A percentile compares a stretch with the other conserved stretches of the same genome.
Evolutionary conservation across 1,284 basidiomycete genomes (phyloP).

Genomic region (Microbotryum silenes-acaulis): DNA sequence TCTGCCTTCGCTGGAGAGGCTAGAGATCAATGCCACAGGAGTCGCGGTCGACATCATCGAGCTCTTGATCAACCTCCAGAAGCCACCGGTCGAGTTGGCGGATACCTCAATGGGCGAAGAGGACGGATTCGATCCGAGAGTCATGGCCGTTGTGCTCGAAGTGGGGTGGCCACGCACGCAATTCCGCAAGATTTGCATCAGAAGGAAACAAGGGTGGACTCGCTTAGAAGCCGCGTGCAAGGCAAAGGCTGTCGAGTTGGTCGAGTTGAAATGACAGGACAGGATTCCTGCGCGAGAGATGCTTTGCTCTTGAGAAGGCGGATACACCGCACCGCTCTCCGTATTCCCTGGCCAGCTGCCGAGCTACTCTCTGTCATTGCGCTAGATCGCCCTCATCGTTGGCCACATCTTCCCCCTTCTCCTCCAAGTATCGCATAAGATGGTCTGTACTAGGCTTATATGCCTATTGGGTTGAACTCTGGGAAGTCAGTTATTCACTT

Average conservation of each 20-base stretch:
- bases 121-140: neutral
- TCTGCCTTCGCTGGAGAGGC: slow-evolving; percentile 9
- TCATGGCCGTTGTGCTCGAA: slow-evolving; percentile 1
- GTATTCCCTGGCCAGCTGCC: no score
- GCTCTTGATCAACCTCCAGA: slow-evolving; percentile 10
- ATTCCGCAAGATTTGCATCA: no score
- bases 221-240: no score
- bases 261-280: no score
- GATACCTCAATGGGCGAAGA: neutral
- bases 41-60: neutral
- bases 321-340: no score
- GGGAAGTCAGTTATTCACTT: neutral
- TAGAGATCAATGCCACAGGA: neutral
- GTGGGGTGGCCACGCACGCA: no score
- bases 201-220: no score
- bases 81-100: neutral
- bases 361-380: no score
- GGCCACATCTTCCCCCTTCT: slow-evolving; percentile 23
- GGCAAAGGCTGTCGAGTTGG: no score
- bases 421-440: slow-evolving; percentile 19
- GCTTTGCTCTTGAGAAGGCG: no score
- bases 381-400: slow-evolving; percentile 16
- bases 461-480: neutral
- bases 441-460: slow-evolving; percentile 21
- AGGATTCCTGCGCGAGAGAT: no score